phyloP scores from a whole-genome alignment of 2,329 filamentous ascomycete species.

The Scopulariopsis brevicaulis region DNA sequence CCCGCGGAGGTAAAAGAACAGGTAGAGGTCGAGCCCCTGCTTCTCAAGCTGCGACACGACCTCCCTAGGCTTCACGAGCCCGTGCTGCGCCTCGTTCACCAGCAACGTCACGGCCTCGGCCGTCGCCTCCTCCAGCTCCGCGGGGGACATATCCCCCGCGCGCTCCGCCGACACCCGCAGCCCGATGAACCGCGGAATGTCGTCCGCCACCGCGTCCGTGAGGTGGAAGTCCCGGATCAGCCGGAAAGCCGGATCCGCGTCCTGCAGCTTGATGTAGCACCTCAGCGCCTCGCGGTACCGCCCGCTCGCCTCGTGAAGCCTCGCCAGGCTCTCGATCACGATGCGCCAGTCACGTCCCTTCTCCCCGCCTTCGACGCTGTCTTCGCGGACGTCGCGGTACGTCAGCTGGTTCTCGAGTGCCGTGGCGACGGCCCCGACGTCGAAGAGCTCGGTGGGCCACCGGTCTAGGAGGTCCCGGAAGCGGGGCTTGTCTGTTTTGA shows the following conservation, averaged over 20 bases:
- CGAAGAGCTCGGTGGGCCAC: conserved; percentile 79
- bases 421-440: conserved; percentile 63
- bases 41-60: conserved; percentile 70
- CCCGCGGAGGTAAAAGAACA: conserved; percentile 84
- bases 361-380: conserved; percentile 63
- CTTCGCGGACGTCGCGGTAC: conserved; percentile 62
- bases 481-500: conserved; percentile 61
- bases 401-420: conserved; percentile 75
- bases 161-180: conserved; percentile 70
- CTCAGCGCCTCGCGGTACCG: conserved; percentile 74
- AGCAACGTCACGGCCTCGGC: conserved; percentile 76
- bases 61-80: conserved; percentile 64
- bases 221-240: conserved; percentile 82
- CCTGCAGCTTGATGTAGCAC: conserved; percentile 83
- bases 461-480: conserved; percentile 70
- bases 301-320: conserved; percentile 71
- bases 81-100: conserved; percentile 83
- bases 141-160: conserved; percentile 49
- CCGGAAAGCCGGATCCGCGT: conserved; percentile 79
- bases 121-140: conserved; percentile 69
- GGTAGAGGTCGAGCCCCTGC: conserved; percentile 58
- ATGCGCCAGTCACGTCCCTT: conserved; percentile 76
- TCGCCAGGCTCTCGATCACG: conserved; percentile 77
- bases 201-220: conserved; percentile 78
- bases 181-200: conserved; percentile 80